These are phyloP conservation scores for Ceratocystis destructans DNA, from an alignment of 2,329 filamentous ascomycete species.

Conservation along the genomic window DNA sequence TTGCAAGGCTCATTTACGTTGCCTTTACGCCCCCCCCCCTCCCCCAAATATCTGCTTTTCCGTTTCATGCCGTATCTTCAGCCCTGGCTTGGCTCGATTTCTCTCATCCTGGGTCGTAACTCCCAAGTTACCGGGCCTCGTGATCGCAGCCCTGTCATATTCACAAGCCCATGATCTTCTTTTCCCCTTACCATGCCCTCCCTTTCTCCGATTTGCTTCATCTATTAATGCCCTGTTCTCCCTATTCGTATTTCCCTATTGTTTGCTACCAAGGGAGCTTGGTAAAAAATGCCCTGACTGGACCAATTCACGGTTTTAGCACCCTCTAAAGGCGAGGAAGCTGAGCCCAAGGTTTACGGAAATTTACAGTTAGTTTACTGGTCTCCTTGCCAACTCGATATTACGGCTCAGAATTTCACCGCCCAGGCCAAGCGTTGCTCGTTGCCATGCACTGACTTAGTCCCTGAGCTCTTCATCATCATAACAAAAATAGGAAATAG, in stretches of 20 bases:
- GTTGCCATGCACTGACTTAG: background rate
- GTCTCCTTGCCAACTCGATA: conserved; percentile 2
- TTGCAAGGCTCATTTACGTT: background rate
- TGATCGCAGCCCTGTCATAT: background rate
- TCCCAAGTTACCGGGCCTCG: background rate
- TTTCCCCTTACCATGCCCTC: background rate
- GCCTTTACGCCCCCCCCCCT: background rate
- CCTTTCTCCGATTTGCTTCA: background rate
- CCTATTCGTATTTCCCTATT: background rate
- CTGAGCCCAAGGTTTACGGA: background rate
- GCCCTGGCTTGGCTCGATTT: background rate
- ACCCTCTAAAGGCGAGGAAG: background rate
- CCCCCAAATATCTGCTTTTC: background rate
- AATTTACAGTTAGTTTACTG: background rate
- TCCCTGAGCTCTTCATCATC: background rate
- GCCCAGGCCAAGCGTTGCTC: background rate
- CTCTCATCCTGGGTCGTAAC: background rate
- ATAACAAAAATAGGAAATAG: background rate
- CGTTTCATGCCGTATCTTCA: background rate
- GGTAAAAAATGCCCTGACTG: background rate
- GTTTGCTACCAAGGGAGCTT: background rate
- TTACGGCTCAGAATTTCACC: background rate
- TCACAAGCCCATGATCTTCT: background rate
- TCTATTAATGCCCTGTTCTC: background rate
- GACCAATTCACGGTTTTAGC: background rate